Percentiles rank a stretch among this genome's conserved stretches.
Conservation (phyloP, 2,329 filamentous ascomycete genomes). For the Beauveria sp. region DNA sequence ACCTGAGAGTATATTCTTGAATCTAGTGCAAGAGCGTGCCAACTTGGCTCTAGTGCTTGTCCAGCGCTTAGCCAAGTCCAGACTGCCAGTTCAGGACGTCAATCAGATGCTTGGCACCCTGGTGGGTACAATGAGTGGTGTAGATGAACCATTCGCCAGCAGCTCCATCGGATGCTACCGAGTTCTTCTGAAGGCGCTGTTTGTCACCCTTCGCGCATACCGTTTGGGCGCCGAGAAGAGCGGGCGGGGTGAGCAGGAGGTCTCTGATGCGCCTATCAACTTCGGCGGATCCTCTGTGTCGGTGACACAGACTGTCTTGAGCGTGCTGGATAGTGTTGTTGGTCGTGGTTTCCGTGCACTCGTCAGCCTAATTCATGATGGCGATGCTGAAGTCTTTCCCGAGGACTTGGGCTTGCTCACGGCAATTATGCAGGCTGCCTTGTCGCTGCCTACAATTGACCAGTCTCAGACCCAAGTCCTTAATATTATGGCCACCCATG, state of each 20-base stretch:
- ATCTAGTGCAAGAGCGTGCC: slow-evolving; percentile 66
- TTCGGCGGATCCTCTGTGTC: slow-evolving; percentile 32
- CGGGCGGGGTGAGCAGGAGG: slow-evolving; percentile 8
- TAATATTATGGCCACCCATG: slow-evolving; percentile 61
- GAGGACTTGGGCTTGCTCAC: slow-evolving; percentile 83
- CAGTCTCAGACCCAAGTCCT: slow-evolving; percentile 64
- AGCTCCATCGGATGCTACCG: slow-evolving; percentile 66
- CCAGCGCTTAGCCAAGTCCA: slow-evolving; percentile 63
- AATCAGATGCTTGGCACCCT: slow-evolving; percentile 43
- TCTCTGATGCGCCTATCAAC: slow-evolving; percentile 23
- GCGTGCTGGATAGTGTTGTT: slow-evolving; percentile 72
- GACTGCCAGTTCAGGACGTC: slow-evolving; percentile 41
- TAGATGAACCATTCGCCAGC: slow-evolving; percentile 45
- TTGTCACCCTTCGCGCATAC: slow-evolving; percentile 68
- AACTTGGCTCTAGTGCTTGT: slow-evolving; percentile 77
- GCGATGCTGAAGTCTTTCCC: slow-evolving; percentile 52
- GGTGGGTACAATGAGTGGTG: slow-evolving; percentile 43
- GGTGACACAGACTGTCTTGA: slow-evolving; percentile 59
- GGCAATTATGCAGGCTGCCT: slow-evolving; percentile 76
- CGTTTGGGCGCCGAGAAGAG: slow-evolving; percentile 23
- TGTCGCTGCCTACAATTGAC: slow-evolving; percentile 70
- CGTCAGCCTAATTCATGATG: slow-evolving; percentile 74
- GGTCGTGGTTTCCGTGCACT: slow-evolving; percentile 75
- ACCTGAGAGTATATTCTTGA: slow-evolving; percentile 73
- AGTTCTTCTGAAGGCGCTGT: slow-evolving; percentile 74